These are phyloP conservation scores for Solanum neorickii DNA, from an alignment of 257 asterid genomes.

Conservation along the genomic window DNA sequence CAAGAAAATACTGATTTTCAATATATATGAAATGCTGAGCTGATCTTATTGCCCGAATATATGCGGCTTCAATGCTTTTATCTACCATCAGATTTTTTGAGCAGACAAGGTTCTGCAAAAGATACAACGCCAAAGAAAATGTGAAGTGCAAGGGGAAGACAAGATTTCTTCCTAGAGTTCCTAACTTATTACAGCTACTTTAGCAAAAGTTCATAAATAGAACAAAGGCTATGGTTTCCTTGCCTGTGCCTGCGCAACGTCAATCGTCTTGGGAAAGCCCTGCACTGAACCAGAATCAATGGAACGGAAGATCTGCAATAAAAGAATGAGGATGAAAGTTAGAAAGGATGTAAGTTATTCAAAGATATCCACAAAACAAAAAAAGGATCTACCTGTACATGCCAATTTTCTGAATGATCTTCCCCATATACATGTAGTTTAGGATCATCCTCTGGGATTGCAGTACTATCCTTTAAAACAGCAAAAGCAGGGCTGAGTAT, in stretches of 20 bases:
- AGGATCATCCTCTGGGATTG: slow-evolving; percentile 55
- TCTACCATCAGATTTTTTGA: slow-evolving; percentile 67
- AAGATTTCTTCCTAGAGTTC: background rate
- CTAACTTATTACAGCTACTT: background rate
- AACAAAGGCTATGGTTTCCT: background rate
- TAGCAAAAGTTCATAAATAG: background rate
- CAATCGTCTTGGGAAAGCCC: slow-evolving; percentile 61
- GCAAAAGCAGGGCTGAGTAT: slow-evolving; percentile 63
- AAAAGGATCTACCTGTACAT: slow-evolving; percentile 57
- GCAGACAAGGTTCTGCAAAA: slow-evolving; percentile 55
- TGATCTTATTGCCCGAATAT: slow-evolving; percentile 86
- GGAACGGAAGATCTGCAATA: slow-evolving; percentile 77
- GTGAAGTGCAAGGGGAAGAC: background rate
- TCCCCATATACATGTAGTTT: slow-evolving; percentile 40
- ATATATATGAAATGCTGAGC: slow-evolving; percentile 83
- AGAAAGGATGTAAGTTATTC: slow-evolving; percentile 5
- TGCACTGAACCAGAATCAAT: slow-evolving; percentile 82
- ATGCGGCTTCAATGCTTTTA: slow-evolving; percentile 78
- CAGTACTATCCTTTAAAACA: slow-evolving; percentile 36
- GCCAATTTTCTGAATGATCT: slow-evolving; percentile 71
- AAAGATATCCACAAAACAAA: slow-evolving; percentile 4
- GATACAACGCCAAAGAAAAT: background rate
- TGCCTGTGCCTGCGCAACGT: slow-evolving; percentile 57
- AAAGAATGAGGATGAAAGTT: background rate
- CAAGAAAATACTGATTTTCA: slow-evolving; percentile 88